Evolutionary conservation across 139 green algal species (phyloP).

Genomic region (Asterochloris sp.): DNA sequence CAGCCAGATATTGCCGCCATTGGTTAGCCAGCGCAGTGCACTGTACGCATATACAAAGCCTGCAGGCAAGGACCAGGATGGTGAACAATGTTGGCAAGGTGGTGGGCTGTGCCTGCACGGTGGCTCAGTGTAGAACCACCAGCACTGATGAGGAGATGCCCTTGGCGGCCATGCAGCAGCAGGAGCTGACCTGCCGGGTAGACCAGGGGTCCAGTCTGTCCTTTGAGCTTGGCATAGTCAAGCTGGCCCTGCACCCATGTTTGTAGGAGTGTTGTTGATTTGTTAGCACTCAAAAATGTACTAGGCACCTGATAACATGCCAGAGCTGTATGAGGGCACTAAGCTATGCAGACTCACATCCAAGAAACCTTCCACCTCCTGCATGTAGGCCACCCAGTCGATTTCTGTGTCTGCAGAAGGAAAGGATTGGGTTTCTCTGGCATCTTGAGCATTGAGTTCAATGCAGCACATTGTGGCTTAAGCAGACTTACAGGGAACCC

Average conservation of each 20-base stretch:
- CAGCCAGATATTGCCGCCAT: conserved; percentile 28
- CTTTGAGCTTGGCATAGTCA: conserved; percentile 70
- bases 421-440: background rate
- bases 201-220: conserved; percentile 78
- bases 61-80: conserved; percentile 57
- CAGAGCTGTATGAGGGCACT: background rate
- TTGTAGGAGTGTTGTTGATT: background rate
- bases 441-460: background rate
- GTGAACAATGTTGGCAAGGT: too few species aligned
- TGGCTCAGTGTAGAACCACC: too few species aligned
- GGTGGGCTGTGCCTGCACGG: too few species aligned
- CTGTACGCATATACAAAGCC: conserved; percentile 80
- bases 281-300: too few species aligned
- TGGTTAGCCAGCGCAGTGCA: conserved; percentile 51
- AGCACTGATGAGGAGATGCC: too few species aligned
- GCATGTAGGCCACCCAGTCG: conserved; percentile 56
- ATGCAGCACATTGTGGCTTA: background rate
- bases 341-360: conserved; percentile 14
- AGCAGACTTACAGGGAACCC: conserved; percentile 7
- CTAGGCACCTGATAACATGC: background rate
- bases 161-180: too few species aligned
- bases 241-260: conserved; percentile 55
- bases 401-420: conserved; percentile 53
- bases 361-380: conserved; percentile 39
- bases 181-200: conserved; percentile 75